phyloP scores from a whole-genome alignment of 2,329 filamentous ascomycete species.

The Tolypocladium paradoxum region DNA sequence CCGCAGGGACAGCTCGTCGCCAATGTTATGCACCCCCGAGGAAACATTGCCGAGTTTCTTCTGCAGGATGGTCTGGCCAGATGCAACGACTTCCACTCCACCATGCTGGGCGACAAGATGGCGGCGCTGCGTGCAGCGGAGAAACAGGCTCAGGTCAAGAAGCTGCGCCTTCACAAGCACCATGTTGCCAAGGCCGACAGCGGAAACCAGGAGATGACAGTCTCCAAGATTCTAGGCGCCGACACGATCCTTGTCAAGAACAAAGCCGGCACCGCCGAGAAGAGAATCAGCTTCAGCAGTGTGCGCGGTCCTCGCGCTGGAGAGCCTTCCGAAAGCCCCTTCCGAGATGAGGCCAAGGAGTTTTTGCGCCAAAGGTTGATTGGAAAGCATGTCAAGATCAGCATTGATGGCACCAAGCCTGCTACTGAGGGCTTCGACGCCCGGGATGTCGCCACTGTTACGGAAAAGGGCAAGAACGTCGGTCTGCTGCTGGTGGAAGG shows the following conservation, averaged over 20 bases:
- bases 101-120: conserved; percentile 84
- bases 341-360: conserved; percentile 89
- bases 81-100: conserved; percentile 94
- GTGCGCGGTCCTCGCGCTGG: conserved; percentile 84
- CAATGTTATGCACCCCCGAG: conserved; percentile 74
- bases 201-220: conserved; percentile 66
- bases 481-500: conserved; percentile 79
- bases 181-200: conserved; percentile 60
- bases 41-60: conserved; percentile 86
- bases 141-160: conserved; percentile 67
- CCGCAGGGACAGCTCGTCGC: conserved; percentile 89
- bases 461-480: conserved; percentile 75
- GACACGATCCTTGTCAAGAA: conserved; percentile 82
- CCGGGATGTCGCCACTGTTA: conserved; percentile 85
- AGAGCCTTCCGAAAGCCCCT: conserved; percentile 79
- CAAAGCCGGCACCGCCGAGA: conserved; percentile 71
- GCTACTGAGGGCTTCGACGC: conserved; percentile 87
- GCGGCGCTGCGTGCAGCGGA: conserved; percentile 74
- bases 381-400: conserved; percentile 87
- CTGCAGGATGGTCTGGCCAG: conserved; percentile 81
- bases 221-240: conserved; percentile 75
- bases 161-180: conserved; percentile 71
- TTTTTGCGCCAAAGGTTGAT: conserved; percentile 89
- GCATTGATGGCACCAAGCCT: conserved; percentile 81
- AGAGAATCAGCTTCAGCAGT: conserved; percentile 85